Percentiles rank a stretch among this genome's conserved stretches.
phyloP scores from a whole-genome alignment of 768 basidiomycete genomes.

The Gloeophyllum trabeum region DNA sequence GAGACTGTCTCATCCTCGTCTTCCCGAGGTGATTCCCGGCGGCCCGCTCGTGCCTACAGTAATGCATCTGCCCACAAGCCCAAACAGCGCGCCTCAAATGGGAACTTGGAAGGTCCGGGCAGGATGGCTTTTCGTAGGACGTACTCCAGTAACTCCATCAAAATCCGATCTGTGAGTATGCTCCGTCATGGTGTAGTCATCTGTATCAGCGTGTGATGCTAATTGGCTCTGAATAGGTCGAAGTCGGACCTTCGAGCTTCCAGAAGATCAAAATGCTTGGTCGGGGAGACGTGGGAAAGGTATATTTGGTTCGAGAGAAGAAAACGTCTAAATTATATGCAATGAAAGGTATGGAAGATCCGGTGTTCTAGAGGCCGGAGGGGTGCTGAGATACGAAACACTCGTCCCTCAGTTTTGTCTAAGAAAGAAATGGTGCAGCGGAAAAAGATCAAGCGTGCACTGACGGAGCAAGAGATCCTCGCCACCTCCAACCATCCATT shows the following conservation, averaged over 20 bases:
- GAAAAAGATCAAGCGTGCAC: conserved; percentile 97
- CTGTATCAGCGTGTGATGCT: background rate
- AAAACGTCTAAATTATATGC: conserved; percentile 93
- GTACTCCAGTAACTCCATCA: conserved; percentile 97
- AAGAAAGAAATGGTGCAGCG: conserved; percentile 99
- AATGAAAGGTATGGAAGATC: conserved; percentile 74
- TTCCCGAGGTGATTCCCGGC: conserved; percentile 41
- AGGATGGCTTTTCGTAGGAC: conserved; percentile 81
- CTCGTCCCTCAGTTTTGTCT: conserved; percentile 69
- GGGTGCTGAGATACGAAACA: conserved; percentile 24
- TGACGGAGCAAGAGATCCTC: conserved; percentile 98
- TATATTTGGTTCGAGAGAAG: conserved; percentile 97
- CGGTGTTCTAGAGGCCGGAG: conserved; percentile 12
- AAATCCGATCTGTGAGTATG: conserved; percentile 67
- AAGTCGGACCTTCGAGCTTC: conserved; percentile 91
- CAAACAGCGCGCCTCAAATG: conserved; percentile 35
- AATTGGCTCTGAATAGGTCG: conserved; percentile 42
- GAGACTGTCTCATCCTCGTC: conserved; percentile 75
- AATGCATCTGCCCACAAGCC: conserved; percentile 21
- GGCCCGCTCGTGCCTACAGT: conserved; percentile 22
- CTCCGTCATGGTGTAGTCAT: conserved; percentile 7
- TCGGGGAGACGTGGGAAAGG: conserved; percentile 96
- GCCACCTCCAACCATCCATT: conserved; percentile 99
- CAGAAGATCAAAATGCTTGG: conserved; percentile 97
- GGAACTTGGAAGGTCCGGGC: conserved; percentile 36